Percentiles rank a stretch among this genome's conserved stretches.
Evolutionary conservation across 2,329 filamentous ascomycete species (phyloP).

Genomic region (Esteya vermicola): DNA sequence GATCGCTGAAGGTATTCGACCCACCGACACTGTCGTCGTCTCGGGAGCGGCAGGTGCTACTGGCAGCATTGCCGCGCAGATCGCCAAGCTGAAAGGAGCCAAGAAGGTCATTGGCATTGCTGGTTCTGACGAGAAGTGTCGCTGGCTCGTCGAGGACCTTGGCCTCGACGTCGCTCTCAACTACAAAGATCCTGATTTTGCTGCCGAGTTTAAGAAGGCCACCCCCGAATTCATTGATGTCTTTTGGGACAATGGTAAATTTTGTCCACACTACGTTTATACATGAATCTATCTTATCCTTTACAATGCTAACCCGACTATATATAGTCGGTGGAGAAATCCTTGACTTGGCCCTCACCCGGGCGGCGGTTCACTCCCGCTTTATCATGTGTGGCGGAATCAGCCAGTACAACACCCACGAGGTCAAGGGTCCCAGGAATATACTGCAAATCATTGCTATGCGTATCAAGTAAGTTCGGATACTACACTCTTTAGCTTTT

Average conservation of each 20-base stretch:
- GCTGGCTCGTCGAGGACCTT: conserved; percentile 48
- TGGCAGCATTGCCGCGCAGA: conserved; percentile 51
- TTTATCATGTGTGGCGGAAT: conserved; percentile 62
- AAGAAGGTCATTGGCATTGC: conserved; percentile 37
- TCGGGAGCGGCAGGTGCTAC: conserved; percentile 54
- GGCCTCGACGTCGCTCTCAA: conserved; percentile 56
- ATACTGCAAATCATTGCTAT: conserved; percentile 16
- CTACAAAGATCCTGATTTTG: conserved; percentile 53
- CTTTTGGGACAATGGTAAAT: conserved; percentile 50
- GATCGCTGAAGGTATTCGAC: conserved; percentile 31
- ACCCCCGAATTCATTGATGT: conserved; percentile 47
- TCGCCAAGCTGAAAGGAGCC: conserved; percentile 48
- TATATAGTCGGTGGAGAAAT: conserved; percentile 50
- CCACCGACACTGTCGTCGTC: conserved; percentile 52
- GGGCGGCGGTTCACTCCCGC: conserved; percentile 47
- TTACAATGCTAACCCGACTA: neutral
- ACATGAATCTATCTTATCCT: neutral
- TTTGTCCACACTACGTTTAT: neutral
- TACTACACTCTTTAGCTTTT: too few relatives aligned
- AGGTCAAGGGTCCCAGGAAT: conserved; percentile 37
- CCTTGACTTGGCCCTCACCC: conserved; percentile 47
- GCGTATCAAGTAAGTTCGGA: conserved; percentile 33
- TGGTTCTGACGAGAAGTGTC: conserved; percentile 41
- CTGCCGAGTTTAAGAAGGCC: conserved; percentile 41
- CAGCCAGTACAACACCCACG: conserved; percentile 50